phyloP scores from a whole-genome alignment of 1,139 yeast genomes.

The Lodderomyces parapsilosis region DNA sequence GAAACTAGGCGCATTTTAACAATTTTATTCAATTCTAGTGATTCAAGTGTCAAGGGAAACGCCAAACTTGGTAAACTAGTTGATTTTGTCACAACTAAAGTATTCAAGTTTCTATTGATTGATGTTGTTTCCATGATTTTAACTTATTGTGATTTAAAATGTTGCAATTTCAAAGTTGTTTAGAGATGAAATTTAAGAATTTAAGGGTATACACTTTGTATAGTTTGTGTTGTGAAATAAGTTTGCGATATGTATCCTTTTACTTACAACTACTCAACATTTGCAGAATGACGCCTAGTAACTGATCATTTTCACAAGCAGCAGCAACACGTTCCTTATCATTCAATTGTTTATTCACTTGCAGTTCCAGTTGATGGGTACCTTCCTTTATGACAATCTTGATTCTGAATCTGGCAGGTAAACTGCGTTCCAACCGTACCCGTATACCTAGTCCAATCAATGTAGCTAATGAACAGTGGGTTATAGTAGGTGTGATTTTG shows the following conservation, averaged over 20 bases:
- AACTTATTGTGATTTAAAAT: slow-evolving; percentile 31
- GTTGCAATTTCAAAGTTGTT: slow-evolving; percentile 13
- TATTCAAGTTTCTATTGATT: slow-evolving; percentile 38
- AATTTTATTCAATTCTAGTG: background rate
- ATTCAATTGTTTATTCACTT: slow-evolving; percentile 93
- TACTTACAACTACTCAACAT: slow-evolving; percentile 81
- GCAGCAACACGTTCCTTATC: slow-evolving; percentile 99
- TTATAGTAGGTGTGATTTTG: slow-evolving; percentile 93
- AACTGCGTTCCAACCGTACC: slow-evolving; percentile 83
- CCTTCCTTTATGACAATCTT: slow-evolving; percentile 83
- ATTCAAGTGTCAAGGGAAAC: slow-evolving; percentile 5
- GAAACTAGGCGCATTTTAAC: slow-evolving; percentile 8
- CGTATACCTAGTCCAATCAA: slow-evolving; percentile 93
- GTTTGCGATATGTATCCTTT: background rate
- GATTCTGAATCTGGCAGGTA: slow-evolving; percentile 83
- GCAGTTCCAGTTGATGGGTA: slow-evolving; percentile 92
- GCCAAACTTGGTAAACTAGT: slow-evolving; percentile 27
- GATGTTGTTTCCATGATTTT: slow-evolving; percentile 40
- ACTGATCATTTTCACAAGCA: slow-evolving; percentile 95
- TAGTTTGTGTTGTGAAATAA: background rate
- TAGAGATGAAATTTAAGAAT: background rate
- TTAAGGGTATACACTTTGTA: background rate
- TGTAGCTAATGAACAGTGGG: slow-evolving; percentile 96
- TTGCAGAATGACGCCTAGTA: slow-evolving; percentile 81
- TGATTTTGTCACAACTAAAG: slow-evolving; percentile 37